Base-by-base conservation (phyloP, 1,139 yeast genomes). In the Candida sanyaensis region DNA sequence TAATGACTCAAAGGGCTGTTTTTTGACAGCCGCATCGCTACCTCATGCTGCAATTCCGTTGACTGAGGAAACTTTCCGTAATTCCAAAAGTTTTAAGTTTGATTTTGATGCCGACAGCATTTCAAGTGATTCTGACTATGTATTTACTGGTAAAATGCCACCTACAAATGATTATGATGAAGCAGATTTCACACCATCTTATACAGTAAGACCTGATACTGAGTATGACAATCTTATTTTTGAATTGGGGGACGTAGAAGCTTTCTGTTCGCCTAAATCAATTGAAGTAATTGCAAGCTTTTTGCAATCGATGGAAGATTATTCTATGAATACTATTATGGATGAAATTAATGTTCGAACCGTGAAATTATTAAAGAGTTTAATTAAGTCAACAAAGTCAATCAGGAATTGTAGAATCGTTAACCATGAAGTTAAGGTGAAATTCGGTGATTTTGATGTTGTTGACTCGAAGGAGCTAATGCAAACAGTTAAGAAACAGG, bases 1-100 rank as follows among this genome's bases (percentile, higher is more conserved):
- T 57, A 63, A 69, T 11, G 68, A 71, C 23, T 71, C 77, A 2
- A 72, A 65, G 55, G 83, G 86, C 0, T 68, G 81, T n/a, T 75
- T 85, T 12, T 64, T 74, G 11, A 84, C 91, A 0, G 79, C 89
- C 0, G 68, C 86, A 9, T 77, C 92, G 0, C 58, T 88, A 2
- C 93, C 96, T 0, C 75, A 77, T 43, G 80, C 83, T 1, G 80
- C 90, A 0, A 67, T 78, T 1, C 96, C 96, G 0, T 54, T 89
- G 24, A 77, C 74, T 12, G 53, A 49, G 40, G 26, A 44, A 8
- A 52, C 52, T 4, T 26, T 41, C 27, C 12, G 59, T 41, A 40
- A 43, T 33, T 41, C 50, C 12, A 38, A 31, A 24, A 48, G 27
- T n/a, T 34, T 36, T 26, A 43, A 39, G 12, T 31, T 46, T 30